Percentiles rank a stretch among this genome's conserved stretches.
Conservation (phyloP, 164 flowering plant genomes). For the Nymphaea thermarum region DNA sequence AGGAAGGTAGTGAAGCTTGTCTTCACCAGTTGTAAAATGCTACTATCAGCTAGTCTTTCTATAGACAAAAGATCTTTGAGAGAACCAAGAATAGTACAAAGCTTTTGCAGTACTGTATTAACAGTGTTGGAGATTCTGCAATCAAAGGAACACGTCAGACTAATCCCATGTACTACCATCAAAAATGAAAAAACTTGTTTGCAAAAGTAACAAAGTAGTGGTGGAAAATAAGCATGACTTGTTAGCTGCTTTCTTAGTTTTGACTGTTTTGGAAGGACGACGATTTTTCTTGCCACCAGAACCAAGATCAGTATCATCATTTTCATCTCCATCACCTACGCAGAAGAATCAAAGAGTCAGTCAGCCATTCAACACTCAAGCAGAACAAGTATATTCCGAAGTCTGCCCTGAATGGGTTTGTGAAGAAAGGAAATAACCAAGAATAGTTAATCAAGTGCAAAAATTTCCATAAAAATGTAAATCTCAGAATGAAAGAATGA, state of each 20-base stretch:
- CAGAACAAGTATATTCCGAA: no score
- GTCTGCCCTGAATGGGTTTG: no score
- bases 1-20: conserved; percentile 70
- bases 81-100: conserved; percentile 77
- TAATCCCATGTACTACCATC: not conserved
- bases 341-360: conserved; percentile 4
- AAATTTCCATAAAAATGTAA: no score
- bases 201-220: not conserved
- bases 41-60: conserved; percentile 85
- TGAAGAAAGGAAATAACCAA: no score
- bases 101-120: conserved; percentile 62
- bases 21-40: conserved; percentile 74
- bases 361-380: no score
- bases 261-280: conserved; percentile 37
- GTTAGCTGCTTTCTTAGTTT: conserved; percentile 55
- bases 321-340: conserved; percentile 44
- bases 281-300: conserved; percentile 65
- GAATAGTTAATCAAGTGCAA: no score
- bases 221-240: conserved; percentile 34
- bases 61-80: conserved; percentile 64
- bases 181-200: not conserved
- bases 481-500: no score
- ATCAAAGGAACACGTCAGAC: not conserved
- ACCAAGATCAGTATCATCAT: conserved; percentile 50
- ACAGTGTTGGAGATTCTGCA: conserved; percentile 64